Evolutionary conservation across 169 alveolate genomes (phyloP), one percentile per base, ranked within the genome.

Genomic region (Eimeria falciformis): DNA sequence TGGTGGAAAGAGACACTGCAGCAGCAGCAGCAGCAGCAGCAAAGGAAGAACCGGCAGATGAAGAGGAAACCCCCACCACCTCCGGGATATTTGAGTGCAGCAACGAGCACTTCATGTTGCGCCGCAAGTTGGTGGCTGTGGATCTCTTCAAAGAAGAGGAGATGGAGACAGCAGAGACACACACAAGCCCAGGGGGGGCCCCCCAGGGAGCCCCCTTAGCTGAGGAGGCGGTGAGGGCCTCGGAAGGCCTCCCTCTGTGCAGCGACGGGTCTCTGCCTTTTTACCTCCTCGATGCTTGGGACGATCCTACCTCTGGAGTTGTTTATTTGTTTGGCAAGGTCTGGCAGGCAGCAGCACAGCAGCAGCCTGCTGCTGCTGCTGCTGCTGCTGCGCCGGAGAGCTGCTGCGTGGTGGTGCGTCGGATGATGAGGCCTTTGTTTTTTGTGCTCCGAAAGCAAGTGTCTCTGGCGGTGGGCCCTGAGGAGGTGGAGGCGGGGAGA

Each of bases 371-470:
- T 33, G 17, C n/a, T 23, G 82, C 37, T 9, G 68, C 65, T 40
- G 68, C 29, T 6, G 43, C 5, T 27, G 29, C 62, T 23, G 77
- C 79, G 40, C 77, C 85, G 43, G 65, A 83, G 82, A 81, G 92
- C 47, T 91, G 94, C 82, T 91, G 94, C 68, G 90, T 91, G 5
- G 92, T 91, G 29, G 94, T 91, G 40, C 25, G 78, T n/a, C 66
- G 79, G 53, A 91, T 91, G 82, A 91, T 79, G 92, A 73, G 91
- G 9, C 79, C 79, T 7, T 65, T 91, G 77, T 77, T 91, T 45
- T 53, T 91, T 33, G 66, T 62, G 29, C 21, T 91, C n/a, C 86
- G 94, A 7, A 50, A 75, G 91, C 81, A 56, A 33, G 91, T 65
- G 81, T 25, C 91, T 58, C 47, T 40, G 21, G 56, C 12, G 25